These are phyloP conservation scores for Mrakiaceae sp. DNA, from an alignment of 1,284 basidiomycete species.

Conservation along the genomic window DNA sequence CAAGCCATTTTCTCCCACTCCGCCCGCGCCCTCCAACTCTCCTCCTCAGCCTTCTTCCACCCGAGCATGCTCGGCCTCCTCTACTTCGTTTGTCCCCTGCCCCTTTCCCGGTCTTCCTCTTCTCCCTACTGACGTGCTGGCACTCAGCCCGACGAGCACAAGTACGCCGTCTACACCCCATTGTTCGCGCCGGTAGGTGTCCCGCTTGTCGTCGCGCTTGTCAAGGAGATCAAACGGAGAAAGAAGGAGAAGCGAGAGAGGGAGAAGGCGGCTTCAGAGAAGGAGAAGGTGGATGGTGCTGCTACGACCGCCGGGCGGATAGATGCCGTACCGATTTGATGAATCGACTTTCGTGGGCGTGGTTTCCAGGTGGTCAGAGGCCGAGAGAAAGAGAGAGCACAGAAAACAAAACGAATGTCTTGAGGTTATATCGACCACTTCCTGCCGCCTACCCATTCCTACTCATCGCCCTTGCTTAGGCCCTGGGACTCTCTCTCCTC, in stretches of 20 bases:
- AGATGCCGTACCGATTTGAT: no score
- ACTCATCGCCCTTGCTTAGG: no score
- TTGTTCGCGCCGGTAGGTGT: slow-evolving; percentile 79
- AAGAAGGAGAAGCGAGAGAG: slow-evolving; percentile 22
- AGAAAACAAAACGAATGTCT: no score
- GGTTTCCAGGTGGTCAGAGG: no score
- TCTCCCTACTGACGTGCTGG: slow-evolving; percentile 33
- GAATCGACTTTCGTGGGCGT: no score
- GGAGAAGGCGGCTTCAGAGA: slow-evolving; percentile 39
- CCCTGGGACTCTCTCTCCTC: no score
- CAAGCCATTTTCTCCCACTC: slow-evolving; percentile 47
- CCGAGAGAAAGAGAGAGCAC: no score
- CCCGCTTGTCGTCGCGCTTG: slow-evolving; percentile 60
- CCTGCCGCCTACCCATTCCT: no score
- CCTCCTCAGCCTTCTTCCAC: slow-evolving; percentile 90
- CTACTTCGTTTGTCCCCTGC: slow-evolving; percentile 54
- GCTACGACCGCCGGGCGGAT: no score
- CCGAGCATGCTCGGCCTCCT: slow-evolving; percentile 89
- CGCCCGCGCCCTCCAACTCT: slow-evolving; percentile 52
- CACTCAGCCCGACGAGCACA: slow-evolving; percentile 71
- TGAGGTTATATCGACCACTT: no score
- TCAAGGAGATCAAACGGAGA: slow-evolving; percentile 58
- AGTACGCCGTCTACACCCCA: slow-evolving; percentile 80
- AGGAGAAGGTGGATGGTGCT: slow-evolving; percentile 37
- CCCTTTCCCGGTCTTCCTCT: slow-evolving; percentile 25